A percentile compares a stretch with the other conserved stretches of the same genome.
Conservation (phyloP, 2,329 filamentous ascomycete genomes). For the Lachnellula arida region DNA sequence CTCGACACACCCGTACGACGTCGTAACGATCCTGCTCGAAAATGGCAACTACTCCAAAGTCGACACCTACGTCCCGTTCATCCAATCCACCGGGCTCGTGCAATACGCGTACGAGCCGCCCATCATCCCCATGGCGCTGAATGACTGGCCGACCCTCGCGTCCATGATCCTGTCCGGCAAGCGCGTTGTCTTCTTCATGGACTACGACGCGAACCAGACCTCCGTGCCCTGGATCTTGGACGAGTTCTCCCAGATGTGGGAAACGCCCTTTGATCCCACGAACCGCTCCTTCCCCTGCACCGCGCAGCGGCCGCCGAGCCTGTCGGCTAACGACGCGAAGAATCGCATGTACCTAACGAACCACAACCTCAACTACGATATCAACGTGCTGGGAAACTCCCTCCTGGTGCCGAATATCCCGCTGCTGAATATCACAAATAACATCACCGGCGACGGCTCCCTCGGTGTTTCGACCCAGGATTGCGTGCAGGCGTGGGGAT, state of each 20-base stretch:
- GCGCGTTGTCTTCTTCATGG: constrained; percentile 75
- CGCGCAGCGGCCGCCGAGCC: constrained; percentile 67
- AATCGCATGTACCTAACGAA: constrained; percentile 77
- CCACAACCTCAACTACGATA: constrained; percentile 82
- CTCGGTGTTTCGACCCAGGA: constrained; percentile 59
- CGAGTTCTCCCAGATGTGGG: constrained; percentile 85
- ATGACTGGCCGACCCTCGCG: constrained; percentile 79
- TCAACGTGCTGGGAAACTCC: constrained; percentile 58
- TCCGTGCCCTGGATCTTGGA: constrained; percentile 80
- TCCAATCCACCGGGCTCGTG: constrained; percentile 67
- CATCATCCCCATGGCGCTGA: constrained; percentile 62
- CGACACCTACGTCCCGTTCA: constrained; percentile 59
- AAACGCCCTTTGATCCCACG: constrained; percentile 68
- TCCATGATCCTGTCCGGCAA: constrained; percentile 68
- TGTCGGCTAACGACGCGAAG: constrained; percentile 48
- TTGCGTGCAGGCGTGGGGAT: constrained; percentile 58
- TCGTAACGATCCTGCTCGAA: constrained; percentile 80
- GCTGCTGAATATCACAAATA: constrained; percentile 68
- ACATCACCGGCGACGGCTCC: constrained; percentile 57
- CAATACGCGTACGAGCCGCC: constrained; percentile 71
- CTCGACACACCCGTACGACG: constrained; percentile 71
- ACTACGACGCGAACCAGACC: constrained; percentile 74
- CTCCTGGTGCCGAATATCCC: constrained; percentile 69
- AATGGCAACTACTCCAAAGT: constrained; percentile 72
- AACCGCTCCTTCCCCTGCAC: constrained; percentile 68